Evolutionary conservation across 2,329 filamentous ascomycete genomes (phyloP).

Genomic region (Alternaria ethzedia): DNA sequence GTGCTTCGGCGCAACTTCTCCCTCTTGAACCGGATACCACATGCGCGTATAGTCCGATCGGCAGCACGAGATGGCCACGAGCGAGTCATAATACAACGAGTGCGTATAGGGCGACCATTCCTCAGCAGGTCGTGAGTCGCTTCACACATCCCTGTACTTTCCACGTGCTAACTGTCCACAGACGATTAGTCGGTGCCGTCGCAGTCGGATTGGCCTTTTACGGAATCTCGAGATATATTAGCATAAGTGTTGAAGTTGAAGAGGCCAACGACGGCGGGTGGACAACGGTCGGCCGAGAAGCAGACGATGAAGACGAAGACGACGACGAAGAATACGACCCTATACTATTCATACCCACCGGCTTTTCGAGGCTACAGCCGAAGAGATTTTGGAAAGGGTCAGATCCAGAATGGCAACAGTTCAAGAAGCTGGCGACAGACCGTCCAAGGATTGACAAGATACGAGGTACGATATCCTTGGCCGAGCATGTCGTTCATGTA

Average conservation of each 20-base stretch:
- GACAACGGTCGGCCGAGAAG: slow-evolving; percentile 23
- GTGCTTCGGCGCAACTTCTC: slow-evolving; percentile 47
- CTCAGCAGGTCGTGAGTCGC: slow-evolving; percentile 43
- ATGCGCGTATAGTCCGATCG: slow-evolving; percentile 30
- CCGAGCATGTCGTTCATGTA: neutral
- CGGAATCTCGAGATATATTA: slow-evolving; percentile 28
- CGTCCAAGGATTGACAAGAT: slow-evolving; percentile 48
- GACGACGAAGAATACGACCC: slow-evolving; percentile 42
- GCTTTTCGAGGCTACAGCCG: slow-evolving; percentile 50
- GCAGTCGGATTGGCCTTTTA: slow-evolving; percentile 27
- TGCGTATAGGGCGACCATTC: slow-evolving; percentile 50
- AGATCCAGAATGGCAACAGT: slow-evolving; percentile 63
- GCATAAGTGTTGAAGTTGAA: slow-evolving; percentile 32
- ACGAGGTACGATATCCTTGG: slow-evolving; percentile 33
- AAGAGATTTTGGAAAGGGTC: slow-evolving; percentile 55
- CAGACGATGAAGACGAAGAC: slow-evolving; percentile 41
- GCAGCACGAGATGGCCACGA: slow-evolving; percentile 41
- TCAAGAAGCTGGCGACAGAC: slow-evolving; percentile 55
- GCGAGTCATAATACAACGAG: slow-evolving; percentile 44
- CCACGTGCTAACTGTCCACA: slow-evolving; percentile 19
- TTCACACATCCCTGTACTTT: neutral
- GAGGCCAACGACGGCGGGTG: slow-evolving; percentile 20
- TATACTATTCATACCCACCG: slow-evolving; percentile 57
- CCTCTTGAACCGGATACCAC: slow-evolving; percentile 36
- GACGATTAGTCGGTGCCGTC: slow-evolving; percentile 33